These are phyloP conservation scores for Hanseniaspora pseudoguilliermondii DNA, from an alignment of 805 yeast species.

Conservation along the genomic window DNA sequence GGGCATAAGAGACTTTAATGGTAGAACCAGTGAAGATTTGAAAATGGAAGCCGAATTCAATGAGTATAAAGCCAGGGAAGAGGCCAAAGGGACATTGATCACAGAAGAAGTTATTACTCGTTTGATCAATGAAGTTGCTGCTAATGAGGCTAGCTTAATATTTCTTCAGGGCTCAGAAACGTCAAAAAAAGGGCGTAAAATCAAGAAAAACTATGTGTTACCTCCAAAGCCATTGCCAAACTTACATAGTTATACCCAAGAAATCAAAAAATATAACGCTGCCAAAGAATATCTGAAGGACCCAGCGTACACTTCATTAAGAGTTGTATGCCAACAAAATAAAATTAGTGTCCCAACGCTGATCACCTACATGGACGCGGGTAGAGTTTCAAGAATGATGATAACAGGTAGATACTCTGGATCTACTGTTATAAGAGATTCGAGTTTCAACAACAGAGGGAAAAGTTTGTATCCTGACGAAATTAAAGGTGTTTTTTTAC, in stretches of 20 bases:
- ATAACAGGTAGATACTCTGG: constrained; percentile 14
- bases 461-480: constrained; percentile 11
- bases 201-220: constrained; percentile 12
- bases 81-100: neutral
- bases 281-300: constrained; percentile 10
- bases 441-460: constrained; percentile 13
- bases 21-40: constrained; percentile 13
- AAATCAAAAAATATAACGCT: constrained; percentile 10
- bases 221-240: constrained; percentile 10
- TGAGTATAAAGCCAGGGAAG: neutral
- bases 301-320: constrained; percentile 12
- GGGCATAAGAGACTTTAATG: constrained; percentile 9
- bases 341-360: constrained; percentile 13
- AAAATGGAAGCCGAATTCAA: constrained; percentile 7
- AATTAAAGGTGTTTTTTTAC: constrained; percentile 3
- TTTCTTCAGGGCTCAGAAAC: neutral
- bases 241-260: neutral
- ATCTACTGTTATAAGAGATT: constrained; percentile 13
- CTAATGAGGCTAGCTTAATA: neutral
- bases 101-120: neutral
- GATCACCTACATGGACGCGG: constrained; percentile 14
- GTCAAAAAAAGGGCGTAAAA: constrained; percentile 13
- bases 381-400: constrained; percentile 13
- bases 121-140: neutral
- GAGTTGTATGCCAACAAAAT: constrained; percentile 12